A percentile compares a stretch with the other conserved stretches of the same genome.
phyloP scores from a whole-genome alignment of 371 early-diverging fungal genomes.

The Rhizopus microsporus region DNA sequence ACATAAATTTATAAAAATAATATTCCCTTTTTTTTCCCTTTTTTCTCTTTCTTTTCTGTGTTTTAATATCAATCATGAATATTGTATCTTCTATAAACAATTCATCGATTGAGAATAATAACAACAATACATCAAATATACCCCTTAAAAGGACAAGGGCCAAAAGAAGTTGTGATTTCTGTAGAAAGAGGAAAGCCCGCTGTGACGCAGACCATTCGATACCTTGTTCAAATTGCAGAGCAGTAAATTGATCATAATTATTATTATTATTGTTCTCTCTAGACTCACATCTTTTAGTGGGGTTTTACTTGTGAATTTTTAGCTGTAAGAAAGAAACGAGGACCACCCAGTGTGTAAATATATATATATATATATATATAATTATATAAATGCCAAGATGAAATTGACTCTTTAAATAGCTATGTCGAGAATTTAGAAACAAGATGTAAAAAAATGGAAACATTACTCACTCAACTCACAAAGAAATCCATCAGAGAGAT shows the following conservation, averaged over 20 bases:
- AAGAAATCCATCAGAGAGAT: slow-evolving; percentile 44
- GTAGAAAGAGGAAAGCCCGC: slow-evolving; percentile 50
- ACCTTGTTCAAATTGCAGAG: slow-evolving; percentile 54
- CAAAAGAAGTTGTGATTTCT: slow-evolving; percentile 57
- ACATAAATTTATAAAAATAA: slow-evolving; percentile 4
- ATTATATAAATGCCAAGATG: neutral
- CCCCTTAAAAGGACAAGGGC: slow-evolving; percentile 51
- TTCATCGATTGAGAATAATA: slow-evolving; percentile 7
- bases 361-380: neutral
- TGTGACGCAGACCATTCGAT: slow-evolving; percentile 53
- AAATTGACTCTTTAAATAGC: slow-evolving; percentile 13
- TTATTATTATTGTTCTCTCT: neutral
- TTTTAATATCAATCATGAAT: slow-evolving; percentile 6
- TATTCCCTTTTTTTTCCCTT: slow-evolving; percentile 12
- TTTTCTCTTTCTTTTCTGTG: slow-evolving; percentile 19
- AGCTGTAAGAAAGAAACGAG: slow-evolving; percentile 49
- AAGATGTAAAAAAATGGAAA: slow-evolving; percentile 51
- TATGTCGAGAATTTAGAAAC: slow-evolving; percentile 50
- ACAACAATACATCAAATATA: slow-evolving; percentile 10
- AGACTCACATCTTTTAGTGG: slow-evolving; percentile 36
- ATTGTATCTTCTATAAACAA: slow-evolving; percentile 9
- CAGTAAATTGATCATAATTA: slow-evolving; percentile 31
- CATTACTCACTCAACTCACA: slow-evolving; percentile 36
- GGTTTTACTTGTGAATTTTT: slow-evolving; percentile 51
- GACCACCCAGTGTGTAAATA: slow-evolving; percentile 50